Conservation (phyloP, 139 green algal species). For the Yamagishiella unicocca region DNA sequence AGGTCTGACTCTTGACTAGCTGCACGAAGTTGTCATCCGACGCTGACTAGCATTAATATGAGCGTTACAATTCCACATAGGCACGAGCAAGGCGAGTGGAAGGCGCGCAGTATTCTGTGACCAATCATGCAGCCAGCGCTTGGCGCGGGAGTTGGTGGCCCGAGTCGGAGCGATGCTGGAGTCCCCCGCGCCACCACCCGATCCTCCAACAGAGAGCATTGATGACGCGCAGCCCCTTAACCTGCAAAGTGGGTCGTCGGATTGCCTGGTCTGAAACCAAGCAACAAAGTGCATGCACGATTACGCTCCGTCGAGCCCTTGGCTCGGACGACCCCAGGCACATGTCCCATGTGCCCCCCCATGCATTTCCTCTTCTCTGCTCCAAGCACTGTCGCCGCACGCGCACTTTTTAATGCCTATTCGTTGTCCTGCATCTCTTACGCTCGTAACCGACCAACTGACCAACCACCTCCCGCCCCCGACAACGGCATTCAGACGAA, state of each 20-base stretch:
- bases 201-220: background rate
- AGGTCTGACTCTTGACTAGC: background rate
- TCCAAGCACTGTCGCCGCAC: too few relatives aligned
- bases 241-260: constrained; percentile 8
- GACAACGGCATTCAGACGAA: background rate
- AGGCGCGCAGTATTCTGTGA: constrained; percentile 10
- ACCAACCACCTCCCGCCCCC: background rate
- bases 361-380: background rate
- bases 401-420: too few relatives aligned
- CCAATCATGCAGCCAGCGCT: background rate
- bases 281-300: too few relatives aligned
- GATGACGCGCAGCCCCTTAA: background rate
- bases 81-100: constrained; percentile 8
- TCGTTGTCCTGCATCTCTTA: background rate
- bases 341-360: background rate
- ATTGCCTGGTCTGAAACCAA: too few relatives aligned
- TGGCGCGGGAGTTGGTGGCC: background rate
- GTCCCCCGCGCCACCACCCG: too few relatives aligned
- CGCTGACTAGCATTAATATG: background rate
- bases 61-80: background rate
- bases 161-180: too few relatives aligned
- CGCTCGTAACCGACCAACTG: too few relatives aligned
- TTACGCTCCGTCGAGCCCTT: too few relatives aligned
- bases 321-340: too few relatives aligned
- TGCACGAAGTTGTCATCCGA: too few relatives aligned